Percentiles rank a stretch among this genome's conserved stretches.
Conservation (phyloP, 495 filamentous ascomycete genomes). For the Glonium stellatum region DNA sequence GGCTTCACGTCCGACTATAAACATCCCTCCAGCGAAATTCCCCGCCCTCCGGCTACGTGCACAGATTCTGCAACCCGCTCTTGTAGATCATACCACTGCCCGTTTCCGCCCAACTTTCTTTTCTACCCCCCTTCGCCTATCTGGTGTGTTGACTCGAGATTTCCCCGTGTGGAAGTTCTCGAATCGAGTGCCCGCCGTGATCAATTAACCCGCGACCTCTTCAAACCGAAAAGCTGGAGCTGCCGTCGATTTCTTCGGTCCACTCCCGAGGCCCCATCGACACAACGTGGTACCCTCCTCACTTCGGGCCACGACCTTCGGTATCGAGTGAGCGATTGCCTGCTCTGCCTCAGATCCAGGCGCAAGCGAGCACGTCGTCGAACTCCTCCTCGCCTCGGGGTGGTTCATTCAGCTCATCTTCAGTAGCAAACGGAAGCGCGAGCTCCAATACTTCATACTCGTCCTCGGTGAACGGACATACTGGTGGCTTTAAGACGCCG, state of each 20-base stretch:
- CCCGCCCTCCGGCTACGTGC: conserved; percentile 29
- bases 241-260: conserved; percentile 85
- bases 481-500: conserved; percentile 38
- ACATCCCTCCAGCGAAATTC: conserved; percentile 12
- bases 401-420: conserved; percentile 56
- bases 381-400: conserved; percentile 63
- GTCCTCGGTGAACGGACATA: conserved; percentile 47
- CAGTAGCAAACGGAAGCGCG: conserved; percentile 32
- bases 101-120: conserved; percentile 8
- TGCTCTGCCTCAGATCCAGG: conserved; percentile 63
- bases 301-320: conserved; percentile 61
- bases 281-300: conserved; percentile 58
- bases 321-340: conserved; percentile 71
- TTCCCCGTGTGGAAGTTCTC: conserved; percentile 15
- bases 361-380: conserved; percentile 53
- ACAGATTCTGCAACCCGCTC: conserved; percentile 30
- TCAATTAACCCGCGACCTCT: conserved; percentile 30
- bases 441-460: conserved; percentile 42
- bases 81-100: conserved; percentile 26
- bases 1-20: conserved; percentile 20
- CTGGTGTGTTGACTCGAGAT: conserved; percentile 25
- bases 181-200: conserved; percentile 7
- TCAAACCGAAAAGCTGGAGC: conserved; percentile 96
- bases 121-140: conserved; percentile 26
- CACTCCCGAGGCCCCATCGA: conserved; percentile 82